Evolutionary conservation across 805 yeast genomes (phyloP).

Genomic region (Peterozyma toletana): DNA sequence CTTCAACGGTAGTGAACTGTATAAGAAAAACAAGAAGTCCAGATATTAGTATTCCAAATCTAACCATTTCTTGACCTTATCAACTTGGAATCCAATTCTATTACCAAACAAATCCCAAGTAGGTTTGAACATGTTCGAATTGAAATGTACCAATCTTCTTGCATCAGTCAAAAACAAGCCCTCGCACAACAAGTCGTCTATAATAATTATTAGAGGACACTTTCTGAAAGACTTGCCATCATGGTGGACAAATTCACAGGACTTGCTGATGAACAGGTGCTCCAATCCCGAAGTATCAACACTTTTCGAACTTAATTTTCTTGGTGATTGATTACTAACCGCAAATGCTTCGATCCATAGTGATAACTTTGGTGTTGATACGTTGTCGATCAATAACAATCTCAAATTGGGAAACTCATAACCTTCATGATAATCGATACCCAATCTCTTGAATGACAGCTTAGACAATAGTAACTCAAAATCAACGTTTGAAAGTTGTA

Average conservation of each 20-base stretch:
- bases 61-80: background rate
- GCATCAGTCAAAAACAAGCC: background rate
- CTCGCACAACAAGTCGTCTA: background rate
- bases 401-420: background rate
- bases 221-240: background rate
- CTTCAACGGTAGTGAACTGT: background rate
- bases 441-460: no score
- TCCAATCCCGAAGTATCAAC: no score
- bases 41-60: background rate
- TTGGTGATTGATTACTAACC: background rate
- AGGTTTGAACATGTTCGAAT: background rate
- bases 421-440: slow-evolving; percentile 2
- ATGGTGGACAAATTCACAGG: no score
- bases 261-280: no score
- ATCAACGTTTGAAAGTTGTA: no score
- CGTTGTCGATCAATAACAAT: background rate
- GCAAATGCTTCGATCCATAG: background rate
- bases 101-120: background rate
- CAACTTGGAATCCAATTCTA: background rate
- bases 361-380: background rate
- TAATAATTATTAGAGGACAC: background rate
- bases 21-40: background rate
- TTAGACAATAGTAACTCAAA: no score
- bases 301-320: background rate
- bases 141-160: background rate